Conservation (phyloP, 352 stramenopile species). For the Globisporangium rhizosaccharum region DNA sequence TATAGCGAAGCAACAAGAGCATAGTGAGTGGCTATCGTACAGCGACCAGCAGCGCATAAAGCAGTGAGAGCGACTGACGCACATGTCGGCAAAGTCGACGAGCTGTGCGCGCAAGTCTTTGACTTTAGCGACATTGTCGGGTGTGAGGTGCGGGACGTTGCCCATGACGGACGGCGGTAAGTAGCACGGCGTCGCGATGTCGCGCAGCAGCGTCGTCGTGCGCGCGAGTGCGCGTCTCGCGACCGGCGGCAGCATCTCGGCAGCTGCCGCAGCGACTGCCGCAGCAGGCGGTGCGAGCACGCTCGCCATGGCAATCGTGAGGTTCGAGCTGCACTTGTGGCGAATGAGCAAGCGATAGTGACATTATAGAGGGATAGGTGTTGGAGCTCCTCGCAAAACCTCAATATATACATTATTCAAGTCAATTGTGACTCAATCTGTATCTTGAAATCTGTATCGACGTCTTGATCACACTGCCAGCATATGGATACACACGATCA, state of each 20-base stretch:
- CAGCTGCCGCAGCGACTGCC: too few species aligned
- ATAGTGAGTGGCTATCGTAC: not conserved
- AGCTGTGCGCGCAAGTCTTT: slow-evolving; percentile 50
- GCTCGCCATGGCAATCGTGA: too few species aligned
- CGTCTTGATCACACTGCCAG: too few species aligned
- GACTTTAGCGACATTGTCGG: slow-evolving; percentile 66
- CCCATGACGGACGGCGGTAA: slow-evolving; percentile 56
- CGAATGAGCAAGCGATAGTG: too few species aligned
- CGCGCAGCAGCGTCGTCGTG: slow-evolving; percentile 25
- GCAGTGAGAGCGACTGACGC: slow-evolving; percentile 10
- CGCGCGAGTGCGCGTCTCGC: slow-evolving; percentile 23
- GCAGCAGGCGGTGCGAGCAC: too few species aligned
- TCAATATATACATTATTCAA: too few species aligned
- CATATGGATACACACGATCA: not conserved
- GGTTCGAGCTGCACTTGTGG: too few species aligned
- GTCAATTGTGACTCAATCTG: too few species aligned
- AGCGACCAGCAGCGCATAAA: not conserved
- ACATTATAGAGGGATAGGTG: too few species aligned
- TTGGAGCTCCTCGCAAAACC: too few species aligned
- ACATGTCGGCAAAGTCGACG: slow-evolving; percentile 75
- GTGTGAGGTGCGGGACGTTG: slow-evolving; percentile 69
- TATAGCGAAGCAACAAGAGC: too few species aligned
- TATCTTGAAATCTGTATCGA: too few species aligned
- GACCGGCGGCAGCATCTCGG: slow-evolving; percentile 2
- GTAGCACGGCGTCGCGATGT: slow-evolving; percentile 61